These are phyloP conservation scores for Fagopyrum tataricum DNA, from an alignment of 148 eudicot species.

Conservation along the genomic window DNA sequence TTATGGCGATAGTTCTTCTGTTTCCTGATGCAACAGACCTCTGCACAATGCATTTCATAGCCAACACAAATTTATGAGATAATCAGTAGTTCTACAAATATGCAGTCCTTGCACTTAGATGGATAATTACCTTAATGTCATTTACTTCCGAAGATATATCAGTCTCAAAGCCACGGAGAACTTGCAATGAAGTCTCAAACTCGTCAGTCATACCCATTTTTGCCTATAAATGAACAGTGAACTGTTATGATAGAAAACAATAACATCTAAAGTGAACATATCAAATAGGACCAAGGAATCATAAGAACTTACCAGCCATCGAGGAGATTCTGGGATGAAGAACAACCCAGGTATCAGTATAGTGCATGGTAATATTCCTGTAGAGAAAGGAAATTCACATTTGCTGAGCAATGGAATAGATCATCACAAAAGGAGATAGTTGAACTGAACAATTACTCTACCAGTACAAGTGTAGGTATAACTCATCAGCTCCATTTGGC, in stretches of 20 bases:
- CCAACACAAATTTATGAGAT: background rate
- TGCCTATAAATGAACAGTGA: constrained; percentile 38
- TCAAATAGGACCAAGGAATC: background rate
- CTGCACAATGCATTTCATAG: constrained; percentile 31
- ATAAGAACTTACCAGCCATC: constrained; percentile 78
- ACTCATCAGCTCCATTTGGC: background rate
- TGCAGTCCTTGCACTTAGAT: background rate
- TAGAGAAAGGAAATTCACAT: constrained; percentile 12
- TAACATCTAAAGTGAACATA: background rate
- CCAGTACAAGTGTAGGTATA: background rate
- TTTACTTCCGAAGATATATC: constrained; percentile 79
- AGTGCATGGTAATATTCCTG: constrained; percentile 87
- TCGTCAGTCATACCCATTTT: constrained; percentile 95
- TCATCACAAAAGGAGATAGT: background rate
- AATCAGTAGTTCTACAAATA: background rate
- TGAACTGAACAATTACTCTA: background rate
- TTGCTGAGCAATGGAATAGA: background rate
- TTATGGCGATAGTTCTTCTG: constrained; percentile 56
- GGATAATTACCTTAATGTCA: constrained; percentile 69
- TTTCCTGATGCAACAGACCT: constrained; percentile 75
- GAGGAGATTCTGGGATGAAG: constrained; percentile 96
- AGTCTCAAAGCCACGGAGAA: constrained; percentile 85
- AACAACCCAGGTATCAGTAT: constrained; percentile 89
- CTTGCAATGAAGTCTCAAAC: constrained; percentile 93
- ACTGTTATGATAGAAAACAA: background rate